Base-by-base conservation (phyloP, 345 rosid species). In the Aquilaria sinensis region DNA sequence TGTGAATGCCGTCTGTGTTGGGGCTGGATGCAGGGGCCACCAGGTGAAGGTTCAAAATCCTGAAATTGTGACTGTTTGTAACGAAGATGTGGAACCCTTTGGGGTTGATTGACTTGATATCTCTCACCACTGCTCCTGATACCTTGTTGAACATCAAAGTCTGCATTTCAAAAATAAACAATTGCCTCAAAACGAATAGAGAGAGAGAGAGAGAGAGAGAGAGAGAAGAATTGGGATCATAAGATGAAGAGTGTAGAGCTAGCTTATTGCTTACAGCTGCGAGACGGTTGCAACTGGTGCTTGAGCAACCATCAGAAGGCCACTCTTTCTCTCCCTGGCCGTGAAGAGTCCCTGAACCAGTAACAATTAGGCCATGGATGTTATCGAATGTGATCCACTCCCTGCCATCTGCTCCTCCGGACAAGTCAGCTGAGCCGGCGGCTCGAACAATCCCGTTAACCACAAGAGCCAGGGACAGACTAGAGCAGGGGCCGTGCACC, bases 1-100 rank as follows among this genome's bases (percentile, higher is more conserved):
- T 67, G 52, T 88, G 97, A 63, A 90, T 72, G 2, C 97, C 90
- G 8, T 85, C 90, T 0, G 90, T 82, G 48, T 85, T 85, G 8
- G 88, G 84, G 72, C 90, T 85, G 0, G 63, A 58, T 2, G 3
- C 76, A 0, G 90, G 90, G 4, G 90, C 85, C 1, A 0, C 9
- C 16, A 85, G 11, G 32, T 57, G 69, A 15, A 85, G 48, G 55
- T 58, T 55, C 11, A 13, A 47, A 3, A 68, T 47, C 31, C 61
- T 72, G 1, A 85, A n/a, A 59, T 80, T 72, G 30, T 75, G 15
- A 61, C 74, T 64, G 31, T 49, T 30, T 32, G 76, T 73, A 43
- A 82, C 51, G 50, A 56, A 54, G 15, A 74, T 48, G 57, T 85
- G 88, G 72, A 85, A 82, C 14, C 85, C 85, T 81, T 80, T 82